Evolutionary conservation across 306 rosid species (phyloP).

Genomic region (Lathyrus aphaca): DNA sequence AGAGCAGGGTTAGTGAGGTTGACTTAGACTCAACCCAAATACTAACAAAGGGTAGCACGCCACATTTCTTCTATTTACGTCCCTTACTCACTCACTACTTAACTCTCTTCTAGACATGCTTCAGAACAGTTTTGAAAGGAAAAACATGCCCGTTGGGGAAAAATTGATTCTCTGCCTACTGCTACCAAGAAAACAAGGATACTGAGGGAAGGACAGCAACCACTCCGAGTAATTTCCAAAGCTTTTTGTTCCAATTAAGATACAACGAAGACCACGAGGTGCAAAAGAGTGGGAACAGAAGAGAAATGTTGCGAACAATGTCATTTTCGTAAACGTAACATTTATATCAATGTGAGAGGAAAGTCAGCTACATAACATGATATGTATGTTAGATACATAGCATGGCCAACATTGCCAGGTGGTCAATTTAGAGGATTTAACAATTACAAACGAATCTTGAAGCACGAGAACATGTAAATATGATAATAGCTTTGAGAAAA

Average conservation of each 20-base stretch:
- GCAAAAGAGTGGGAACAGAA: not conserved
- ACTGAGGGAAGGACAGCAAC: not conserved
- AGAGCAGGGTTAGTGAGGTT: not conserved
- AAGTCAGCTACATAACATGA: not conserved
- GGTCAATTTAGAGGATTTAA: slow-evolving; percentile 1
- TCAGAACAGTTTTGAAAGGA: not conserved
- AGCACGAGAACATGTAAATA: not conserved
- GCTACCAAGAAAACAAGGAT: not conserved
- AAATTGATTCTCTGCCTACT: not conserved
- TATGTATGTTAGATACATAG: not conserved
- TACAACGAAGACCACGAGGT: not conserved
- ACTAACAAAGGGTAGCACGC: not conserved
- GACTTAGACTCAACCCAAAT: not conserved
- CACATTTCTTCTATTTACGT: not conserved
- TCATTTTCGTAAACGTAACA: not conserved
- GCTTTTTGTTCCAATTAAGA: slow-evolving; percentile 1
- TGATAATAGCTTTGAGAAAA: not conserved
- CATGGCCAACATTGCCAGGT: not conserved
- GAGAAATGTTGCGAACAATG: not conserved
- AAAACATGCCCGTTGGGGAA: not conserved
- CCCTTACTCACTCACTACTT: not conserved
- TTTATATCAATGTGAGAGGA: not conserved
- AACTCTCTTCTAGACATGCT: not conserved
- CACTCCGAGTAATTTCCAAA: not conserved
- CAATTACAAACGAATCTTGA: slow-evolving; percentile 8